A percentile compares a stretch with the other conserved stretches of the same genome.
These are phyloP conservation scores for Talaromyces ruber DNA, from an alignment of 495 filamentous ascomycete species.

Conservation along the genomic window DNA sequence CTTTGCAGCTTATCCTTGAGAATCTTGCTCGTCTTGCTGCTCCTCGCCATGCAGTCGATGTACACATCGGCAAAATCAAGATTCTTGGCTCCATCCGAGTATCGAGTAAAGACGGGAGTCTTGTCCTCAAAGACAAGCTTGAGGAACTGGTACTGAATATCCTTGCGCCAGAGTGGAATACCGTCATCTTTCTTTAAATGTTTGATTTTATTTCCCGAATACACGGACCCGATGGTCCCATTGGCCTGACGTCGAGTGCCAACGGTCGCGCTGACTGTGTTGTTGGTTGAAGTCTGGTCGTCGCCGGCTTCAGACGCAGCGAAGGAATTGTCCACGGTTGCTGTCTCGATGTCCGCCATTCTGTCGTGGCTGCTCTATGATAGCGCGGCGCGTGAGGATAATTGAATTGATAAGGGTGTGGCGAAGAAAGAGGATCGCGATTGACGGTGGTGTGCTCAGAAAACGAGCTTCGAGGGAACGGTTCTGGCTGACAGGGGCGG, in stretches of 20 bases:
- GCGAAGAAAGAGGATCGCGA: neutral
- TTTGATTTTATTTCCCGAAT: conserved; percentile 85
- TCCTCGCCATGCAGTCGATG: conserved; percentile 96
- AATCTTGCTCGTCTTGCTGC: conserved; percentile 98
- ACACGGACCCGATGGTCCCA: conserved; percentile 58
- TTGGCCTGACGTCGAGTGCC: conserved; percentile 59
- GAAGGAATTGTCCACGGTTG: conserved; percentile 38
- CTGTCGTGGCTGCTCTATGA: conserved; percentile 1
- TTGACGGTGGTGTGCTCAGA: neutral
- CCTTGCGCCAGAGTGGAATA: conserved; percentile 90
- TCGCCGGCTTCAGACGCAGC: conserved; percentile 32
- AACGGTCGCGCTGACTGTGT: conserved; percentile 44
- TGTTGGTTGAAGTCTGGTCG: conserved; percentile 38
- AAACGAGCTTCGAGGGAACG: neutral
- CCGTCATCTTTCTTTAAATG: conserved; percentile 98
- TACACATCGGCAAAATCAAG: conserved; percentile 94
- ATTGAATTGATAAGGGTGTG: neutral
- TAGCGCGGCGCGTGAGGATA: neutral
- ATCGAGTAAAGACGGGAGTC: conserved; percentile 79
- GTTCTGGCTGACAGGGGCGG: neutral
- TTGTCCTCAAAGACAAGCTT: conserved; percentile 84
- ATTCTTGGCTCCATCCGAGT: conserved; percentile 56
- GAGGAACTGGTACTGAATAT: conserved; percentile 96
- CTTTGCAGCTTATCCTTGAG: conserved; percentile 92
- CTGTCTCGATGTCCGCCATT: conserved; percentile 34